A percentile compares a stretch with the other conserved stretches of the same genome.
These are phyloP conservation scores for Penicillium atrosanguineum DNA, from an alignment of 495 filamentous ascomycete genomes.

Conservation along the genomic window DNA sequence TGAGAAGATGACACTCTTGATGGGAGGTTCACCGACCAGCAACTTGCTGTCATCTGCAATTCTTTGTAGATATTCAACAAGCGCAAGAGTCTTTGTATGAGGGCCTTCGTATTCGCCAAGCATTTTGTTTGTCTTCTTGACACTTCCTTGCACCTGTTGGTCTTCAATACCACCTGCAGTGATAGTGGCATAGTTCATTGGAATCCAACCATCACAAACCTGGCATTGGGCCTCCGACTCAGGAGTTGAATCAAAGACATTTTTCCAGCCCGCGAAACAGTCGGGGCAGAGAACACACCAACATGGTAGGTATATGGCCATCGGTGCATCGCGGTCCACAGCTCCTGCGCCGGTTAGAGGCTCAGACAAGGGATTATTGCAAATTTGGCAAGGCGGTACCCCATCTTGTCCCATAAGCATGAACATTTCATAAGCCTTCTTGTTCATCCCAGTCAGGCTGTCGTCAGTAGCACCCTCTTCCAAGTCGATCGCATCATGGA, in stretches of 20 bases:
- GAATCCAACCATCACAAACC: constrained; percentile 61
- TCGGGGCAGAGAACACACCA: constrained; percentile 75
- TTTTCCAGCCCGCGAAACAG: constrained; percentile 56
- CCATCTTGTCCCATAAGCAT: constrained; percentile 76
- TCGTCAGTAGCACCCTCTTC: constrained; percentile 68
- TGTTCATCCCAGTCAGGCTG: constrained; percentile 51
- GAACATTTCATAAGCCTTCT: constrained; percentile 78
- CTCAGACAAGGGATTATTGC: constrained; percentile 58
- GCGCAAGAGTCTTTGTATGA: constrained; percentile 83
- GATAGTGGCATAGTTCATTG: constrained; percentile 60
- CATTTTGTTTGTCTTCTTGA: constrained; percentile 52
- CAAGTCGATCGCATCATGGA: constrained; percentile 80
- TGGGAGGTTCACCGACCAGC: constrained; percentile 59
- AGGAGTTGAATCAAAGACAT: constrained; percentile 20
- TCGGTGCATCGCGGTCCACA: constrained; percentile 55
- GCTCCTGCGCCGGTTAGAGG: constrained; percentile 42
- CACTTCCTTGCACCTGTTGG: constrained; percentile 41
- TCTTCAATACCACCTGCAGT: constrained; percentile 54
- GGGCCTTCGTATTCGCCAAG: constrained; percentile 75
- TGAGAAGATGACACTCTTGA: constrained; percentile 91
- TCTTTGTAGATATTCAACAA: constrained; percentile 64
- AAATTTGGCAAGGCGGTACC: constrained; percentile 65
- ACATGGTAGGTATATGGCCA: constrained; percentile 80
- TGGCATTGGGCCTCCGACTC: constrained; percentile 51
- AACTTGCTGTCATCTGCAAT: constrained; percentile 57